phyloP scores from a whole-genome alignment of 2,329 filamentous ascomycete species.

The Corinectria fuckeliana region DNA sequence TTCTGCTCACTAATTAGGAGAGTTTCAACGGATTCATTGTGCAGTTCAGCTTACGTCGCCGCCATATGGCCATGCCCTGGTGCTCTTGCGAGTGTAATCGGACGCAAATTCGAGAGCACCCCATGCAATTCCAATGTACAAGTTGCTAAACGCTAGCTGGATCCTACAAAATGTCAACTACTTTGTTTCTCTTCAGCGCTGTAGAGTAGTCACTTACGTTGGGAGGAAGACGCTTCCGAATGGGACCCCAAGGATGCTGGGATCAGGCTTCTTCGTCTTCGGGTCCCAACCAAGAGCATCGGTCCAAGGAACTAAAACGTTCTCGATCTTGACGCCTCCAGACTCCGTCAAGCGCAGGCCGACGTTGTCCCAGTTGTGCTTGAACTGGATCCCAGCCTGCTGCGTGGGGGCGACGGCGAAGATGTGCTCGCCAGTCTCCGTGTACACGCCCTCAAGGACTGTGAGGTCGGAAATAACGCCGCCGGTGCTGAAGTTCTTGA shows the following conservation, averaged over 20 bases:
- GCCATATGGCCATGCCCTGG: conserved; percentile 69
- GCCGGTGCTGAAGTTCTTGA: conserved; percentile 72
- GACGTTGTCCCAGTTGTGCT: conserved; percentile 70
- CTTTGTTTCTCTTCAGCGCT: accelerated
- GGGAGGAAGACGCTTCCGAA: conserved; percentile 66
- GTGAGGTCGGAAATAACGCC: conserved; percentile 71
- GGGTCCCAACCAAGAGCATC: conserved; percentile 69
- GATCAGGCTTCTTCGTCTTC: conserved; percentile 55
- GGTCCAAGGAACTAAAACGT: conserved; percentile 62
- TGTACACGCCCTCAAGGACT: conserved; percentile 67
- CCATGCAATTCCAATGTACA: conserved; percentile 68
- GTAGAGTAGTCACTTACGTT: conserved; percentile 47
- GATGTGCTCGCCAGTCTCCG: conserved; percentile 64
- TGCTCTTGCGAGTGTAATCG: conserved; percentile 62
- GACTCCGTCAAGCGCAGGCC: conserved; percentile 70
- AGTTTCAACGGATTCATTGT: accelerated
- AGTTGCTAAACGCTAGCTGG: conserved; percentile 70
- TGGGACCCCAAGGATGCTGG: conserved; percentile 56
- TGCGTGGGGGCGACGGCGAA: conserved; percentile 66
- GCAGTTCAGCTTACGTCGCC: conserved; percentile 55
- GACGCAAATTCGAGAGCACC: conserved; percentile 62
- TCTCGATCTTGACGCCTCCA: conserved; percentile 65
- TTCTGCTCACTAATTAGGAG: conserved; percentile 40
- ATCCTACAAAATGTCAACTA: conserved; percentile 47
- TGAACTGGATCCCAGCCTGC: conserved; percentile 63